Base-by-base conservation (phyloP, 768 basidiomycete genomes). In the Exsudoporus frostii region DNA sequence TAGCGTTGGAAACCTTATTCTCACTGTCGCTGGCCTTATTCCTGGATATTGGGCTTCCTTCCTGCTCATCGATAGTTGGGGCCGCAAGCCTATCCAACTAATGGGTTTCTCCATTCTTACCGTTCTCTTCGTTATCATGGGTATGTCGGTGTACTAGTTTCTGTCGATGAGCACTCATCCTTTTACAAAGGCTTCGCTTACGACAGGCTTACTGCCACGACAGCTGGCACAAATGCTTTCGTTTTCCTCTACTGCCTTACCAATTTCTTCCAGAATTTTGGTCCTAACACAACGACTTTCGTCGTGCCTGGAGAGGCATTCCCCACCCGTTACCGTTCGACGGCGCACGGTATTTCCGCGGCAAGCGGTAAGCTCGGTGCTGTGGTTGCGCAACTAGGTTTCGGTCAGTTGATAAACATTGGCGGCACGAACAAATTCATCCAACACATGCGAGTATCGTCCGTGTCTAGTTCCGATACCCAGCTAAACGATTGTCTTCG, bases 261-360 rank as follows among this genome's bases (percentile, higher is more conserved):
- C 61, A 87, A 89, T 67, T 91, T 91, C 74, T 90, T 92, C 86
- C 86, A 90, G 74, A 92, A 92, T 72, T 92, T 91, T 56, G 90
- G 88, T 2, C 88, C 86, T 10, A 90, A 91, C 60, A 80, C 79
- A 0, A 92, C 88, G 1, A 91, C 90, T 0, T 92, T 93, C 68
- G 53, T 92, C 50, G 73, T 92, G 4, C 90, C 91, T 0, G 89
- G 88, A 57, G 92, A 94, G 66, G 79, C 76, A 24, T 93, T 91
- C 82, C 91, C 91, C 1, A 94, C 91, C 1, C 88, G 92, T 43
- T 92, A 92, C 69, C 84, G 92, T 56, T 90, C 88, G 7, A 91
- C 90, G 6, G 86, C 80, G 11, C 88, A 92, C 62, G 91, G 91
- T 69, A 88, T 93, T 61, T 85, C 85, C 13, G 91, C 91, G 2